Evolutionary conservation across 2,329 filamentous ascomycete species (phyloP).

Genomic region (Aspergillus pseudoterreus): DNA sequence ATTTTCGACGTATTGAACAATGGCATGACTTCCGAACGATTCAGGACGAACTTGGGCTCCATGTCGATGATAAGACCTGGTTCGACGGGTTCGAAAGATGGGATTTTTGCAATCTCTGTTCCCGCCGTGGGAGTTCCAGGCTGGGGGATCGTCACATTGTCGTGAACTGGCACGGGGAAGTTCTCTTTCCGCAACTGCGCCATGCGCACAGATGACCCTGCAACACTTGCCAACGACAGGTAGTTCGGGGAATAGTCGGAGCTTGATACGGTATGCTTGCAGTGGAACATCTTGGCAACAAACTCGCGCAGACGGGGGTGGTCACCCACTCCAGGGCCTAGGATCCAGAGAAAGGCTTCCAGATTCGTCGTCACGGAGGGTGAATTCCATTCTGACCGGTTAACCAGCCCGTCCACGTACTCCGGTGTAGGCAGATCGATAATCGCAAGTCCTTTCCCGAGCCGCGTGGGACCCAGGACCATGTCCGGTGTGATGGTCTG

Average conservation of each 20-base stretch:
- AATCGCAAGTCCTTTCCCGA: constrained; percentile 72
- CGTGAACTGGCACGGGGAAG: constrained; percentile 66
- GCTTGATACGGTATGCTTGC: constrained; percentile 76
- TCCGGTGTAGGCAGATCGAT: constrained; percentile 70
- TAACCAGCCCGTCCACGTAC: constrained; percentile 67
- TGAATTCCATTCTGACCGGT: constrained; percentile 68
- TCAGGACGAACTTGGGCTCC: constrained; percentile 43
- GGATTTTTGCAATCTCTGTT: constrained; percentile 8
- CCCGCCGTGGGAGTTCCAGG: constrained; percentile 17
- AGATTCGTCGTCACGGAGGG: constrained; percentile 64
- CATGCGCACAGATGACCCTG: constrained; percentile 65
- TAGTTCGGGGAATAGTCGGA: constrained; percentile 71
- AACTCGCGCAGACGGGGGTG: constrained; percentile 66
- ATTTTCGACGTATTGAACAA: constrained; percentile 22
- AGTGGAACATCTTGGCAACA: constrained; percentile 56
- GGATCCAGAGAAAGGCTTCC: constrained; percentile 72
- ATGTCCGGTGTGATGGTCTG: constrained; percentile 75
- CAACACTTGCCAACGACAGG: constrained; percentile 65
- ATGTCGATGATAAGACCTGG: constrained; percentile 43
- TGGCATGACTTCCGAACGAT: constrained; percentile 27
- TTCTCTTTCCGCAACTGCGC: constrained; percentile 68
- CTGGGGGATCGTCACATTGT: constrained; percentile 52
- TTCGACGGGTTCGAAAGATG: constrained; percentile 33
- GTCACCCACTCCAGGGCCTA: constrained; percentile 64
- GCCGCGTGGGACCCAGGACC: constrained; percentile 67